phyloP scores from a whole-genome alignment of 148 eudicot species.

The Vaccinium vitisidaea region DNA sequence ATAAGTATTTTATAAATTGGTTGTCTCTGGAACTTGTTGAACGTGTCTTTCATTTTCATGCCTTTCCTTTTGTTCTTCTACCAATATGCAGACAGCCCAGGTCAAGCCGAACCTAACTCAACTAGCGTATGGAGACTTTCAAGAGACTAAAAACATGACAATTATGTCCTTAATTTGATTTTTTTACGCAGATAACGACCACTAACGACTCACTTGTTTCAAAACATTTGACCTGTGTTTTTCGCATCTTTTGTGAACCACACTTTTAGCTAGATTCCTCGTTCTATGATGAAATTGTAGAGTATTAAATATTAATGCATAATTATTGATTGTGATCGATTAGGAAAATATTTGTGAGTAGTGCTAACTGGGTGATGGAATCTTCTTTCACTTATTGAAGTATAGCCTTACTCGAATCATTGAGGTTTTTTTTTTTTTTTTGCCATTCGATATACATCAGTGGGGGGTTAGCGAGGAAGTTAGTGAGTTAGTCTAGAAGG shows the following conservation, averaged over 20 bases:
- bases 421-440: too few species aligned
- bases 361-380: background rate
- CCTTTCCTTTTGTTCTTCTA: background rate
- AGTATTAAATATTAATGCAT: too few species aligned
- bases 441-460: too few species aligned
- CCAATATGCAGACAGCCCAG: background rate
- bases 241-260: background rate
- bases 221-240: background rate
- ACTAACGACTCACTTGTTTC: background rate
- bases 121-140: conserved; percentile 15
- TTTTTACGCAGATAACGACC: background rate
- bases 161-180: background rate
- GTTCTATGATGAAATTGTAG: background rate
- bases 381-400: too few species aligned
- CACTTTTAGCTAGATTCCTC: background rate
- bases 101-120: conserved; percentile 24
- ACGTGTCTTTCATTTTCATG: background rate
- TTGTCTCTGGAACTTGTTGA: background rate
- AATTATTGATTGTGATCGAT: background rate
- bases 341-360: background rate
- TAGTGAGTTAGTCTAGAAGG: too few species aligned
- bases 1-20: background rate
- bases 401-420: too few species aligned
- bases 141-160: background rate
- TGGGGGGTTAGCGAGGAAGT: too few species aligned